Evolutionary conservation across 1,284 basidiomycete species (phyloP).

Genomic region (Rhodotorula glutinis): DNA sequence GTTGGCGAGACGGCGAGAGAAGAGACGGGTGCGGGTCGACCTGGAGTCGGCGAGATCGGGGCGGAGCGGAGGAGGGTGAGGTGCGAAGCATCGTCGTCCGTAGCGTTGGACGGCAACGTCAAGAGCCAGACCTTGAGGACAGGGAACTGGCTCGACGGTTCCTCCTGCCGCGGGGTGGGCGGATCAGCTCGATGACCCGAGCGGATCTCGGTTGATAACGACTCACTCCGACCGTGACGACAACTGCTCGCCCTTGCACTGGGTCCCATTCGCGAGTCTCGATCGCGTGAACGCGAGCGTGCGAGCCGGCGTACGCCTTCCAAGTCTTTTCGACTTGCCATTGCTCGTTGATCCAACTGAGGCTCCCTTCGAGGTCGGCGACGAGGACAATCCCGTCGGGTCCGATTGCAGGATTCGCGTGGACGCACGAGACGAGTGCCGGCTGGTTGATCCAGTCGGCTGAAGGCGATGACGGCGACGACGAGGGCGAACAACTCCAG

Average conservation of each 20-base stretch:
- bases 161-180: conserved; percentile 50
- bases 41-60: conserved; percentile 20
- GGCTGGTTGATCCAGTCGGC: conserved; percentile 8
- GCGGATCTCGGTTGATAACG: background rate
- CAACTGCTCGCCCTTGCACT: conserved; percentile 70
- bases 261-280: conserved; percentile 20
- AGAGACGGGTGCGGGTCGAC: conserved; percentile 72
- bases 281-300: conserved; percentile 21
- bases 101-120: conserved; percentile 56
- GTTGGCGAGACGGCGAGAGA: conserved; percentile 73
- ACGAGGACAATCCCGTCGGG: conserved; percentile 60
- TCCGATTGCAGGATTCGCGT: conserved; percentile 12
- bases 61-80: conserved; percentile 61
- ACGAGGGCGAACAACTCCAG: conserved; percentile 40
- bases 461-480: background rate
- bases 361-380: conserved; percentile 75
- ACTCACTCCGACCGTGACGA: conserved; percentile 78
- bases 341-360: conserved; percentile 69
- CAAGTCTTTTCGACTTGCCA: conserved; percentile 60
- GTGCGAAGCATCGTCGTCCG: background rate
- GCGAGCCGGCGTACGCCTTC: conserved; percentile 37
- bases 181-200: background rate
- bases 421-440: conserved; percentile 9
- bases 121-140: conserved; percentile 87
- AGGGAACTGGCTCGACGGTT: conserved; percentile 25